These are phyloP conservation scores for Cordia subcordata DNA, from an alignment of 257 asterid genomes.

Conservation along the genomic window DNA sequence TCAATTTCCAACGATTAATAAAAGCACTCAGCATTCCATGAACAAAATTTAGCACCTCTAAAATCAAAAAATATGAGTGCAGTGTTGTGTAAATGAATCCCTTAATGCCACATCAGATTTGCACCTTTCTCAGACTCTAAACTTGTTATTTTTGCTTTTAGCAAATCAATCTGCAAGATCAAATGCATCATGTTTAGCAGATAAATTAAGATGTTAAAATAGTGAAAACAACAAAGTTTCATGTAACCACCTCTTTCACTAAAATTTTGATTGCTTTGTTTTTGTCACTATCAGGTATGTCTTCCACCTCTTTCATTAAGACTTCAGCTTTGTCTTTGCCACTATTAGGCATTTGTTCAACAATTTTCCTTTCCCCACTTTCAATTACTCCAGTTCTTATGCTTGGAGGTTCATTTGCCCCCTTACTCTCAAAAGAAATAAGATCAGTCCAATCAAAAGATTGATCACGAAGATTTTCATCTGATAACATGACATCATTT, in stretches of 20 bases:
- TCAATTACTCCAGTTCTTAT: conserved; percentile 31
- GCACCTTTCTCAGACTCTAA: conserved; percentile 56
- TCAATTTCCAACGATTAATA: conserved; percentile 3
- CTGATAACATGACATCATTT: conserved; percentile 30
- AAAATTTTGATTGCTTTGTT: conserved; percentile 44
- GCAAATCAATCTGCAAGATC: conserved; percentile 55
- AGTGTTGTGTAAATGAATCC: conserved; percentile 3
- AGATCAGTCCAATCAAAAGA: conserved; percentile 15
- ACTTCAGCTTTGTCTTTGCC: conserved; percentile 40
- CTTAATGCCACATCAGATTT: not conserved
- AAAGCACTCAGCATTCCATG: conserved; percentile 10
- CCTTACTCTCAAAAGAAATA: conserved; percentile 17
- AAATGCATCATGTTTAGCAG: conserved; percentile 15
- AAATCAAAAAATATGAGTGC: conserved; percentile 5
- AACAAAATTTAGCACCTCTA: not conserved
- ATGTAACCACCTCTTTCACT: conserved; percentile 60
- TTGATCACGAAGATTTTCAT: conserved; percentile 28
- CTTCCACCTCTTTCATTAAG: conserved; percentile 70
- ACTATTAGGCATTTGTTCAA: conserved; percentile 26
- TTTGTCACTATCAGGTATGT: conserved; percentile 27
- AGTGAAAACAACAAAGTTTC: conserved; percentile 7
- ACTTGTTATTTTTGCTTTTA: conserved; percentile 53
- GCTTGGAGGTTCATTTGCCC: conserved; percentile 23
- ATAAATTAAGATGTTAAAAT: conserved; percentile 7
- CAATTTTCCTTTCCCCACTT: conserved; percentile 29